Base-by-base conservation (phyloP, 2,329 filamentous ascomycete genomes). In the Chalara sp. region DNA sequence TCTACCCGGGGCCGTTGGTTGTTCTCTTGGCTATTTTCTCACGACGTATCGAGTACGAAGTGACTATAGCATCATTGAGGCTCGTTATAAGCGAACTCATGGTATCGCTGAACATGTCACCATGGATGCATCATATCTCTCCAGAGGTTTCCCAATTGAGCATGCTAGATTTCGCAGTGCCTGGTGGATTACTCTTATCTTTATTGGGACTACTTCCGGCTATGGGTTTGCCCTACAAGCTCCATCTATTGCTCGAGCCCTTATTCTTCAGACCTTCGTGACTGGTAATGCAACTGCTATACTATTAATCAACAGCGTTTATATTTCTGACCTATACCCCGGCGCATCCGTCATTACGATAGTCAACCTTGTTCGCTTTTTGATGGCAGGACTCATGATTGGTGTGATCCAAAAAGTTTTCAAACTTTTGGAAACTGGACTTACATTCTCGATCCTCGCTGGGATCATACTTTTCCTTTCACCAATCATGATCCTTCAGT, bases 141-240 rank as follows among this genome's bases (percentile, higher is more conserved):
- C 62, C 4, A 21, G 21, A 21, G 68, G 72, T 46, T 75, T 75
- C 51, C 67, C 70, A 1, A 65, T 75, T 49, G 70, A 72, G 55
- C 54, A 62, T 42, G 60, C 66, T 33, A 55, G 68, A 5, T 57
- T 72, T 52, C 59, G 65, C 33, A 61, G 61, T 6, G 56, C 57
- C 30, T 68, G 64, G 65, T 68, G 65, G 65, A 65, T 70, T 47
- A 61, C 65, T 4, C 54, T 64, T 1, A 43, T 69, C 12, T 72
- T 72, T 56, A 58, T 69, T 33, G 49, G 64, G 11, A 58, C 63
- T 29, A 66, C 66, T 1, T 66, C 58, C n/a, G 47, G 61, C 21
- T 71, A 72, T 52, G 66, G 67, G 32, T 65, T 61, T 53, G 58
- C 58, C 53, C 54, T 68, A 42, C 1, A 35, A 45, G 12, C 46